These are phyloP conservation scores for Gossypium davidsonii DNA, from an alignment of 441 rosid genomes.

Conservation along the genomic window DNA sequence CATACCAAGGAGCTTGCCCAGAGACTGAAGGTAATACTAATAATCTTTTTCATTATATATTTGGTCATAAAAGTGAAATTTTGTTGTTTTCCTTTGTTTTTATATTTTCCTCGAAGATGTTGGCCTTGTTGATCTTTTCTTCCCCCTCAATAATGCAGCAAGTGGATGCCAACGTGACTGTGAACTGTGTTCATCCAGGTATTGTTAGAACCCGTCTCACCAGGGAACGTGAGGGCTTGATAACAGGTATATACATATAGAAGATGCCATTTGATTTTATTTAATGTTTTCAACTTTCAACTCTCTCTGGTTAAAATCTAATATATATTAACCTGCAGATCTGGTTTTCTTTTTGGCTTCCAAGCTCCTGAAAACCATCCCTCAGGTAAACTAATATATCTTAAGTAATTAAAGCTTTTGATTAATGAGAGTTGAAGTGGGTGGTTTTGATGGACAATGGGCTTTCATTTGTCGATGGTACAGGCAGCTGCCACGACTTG, in stretches of 20 bases:
- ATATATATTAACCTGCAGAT: slow-evolving; percentile 38
- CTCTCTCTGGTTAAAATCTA: background rate
- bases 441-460: background rate
- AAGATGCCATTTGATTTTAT: background rate
- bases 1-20: slow-evolving; percentile 73
- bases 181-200: slow-evolving; percentile 87
- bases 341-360: slow-evolving; percentile 72
- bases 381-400: slow-evolving; percentile 46
- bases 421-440: background rate
- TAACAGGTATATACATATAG: slow-evolving; percentile 43
- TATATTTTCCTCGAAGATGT: background rate
- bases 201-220: slow-evolving; percentile 84
- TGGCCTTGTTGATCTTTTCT: background rate
- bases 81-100: slow-evolving; percentile 27
- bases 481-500: slow-evolving; percentile 90
- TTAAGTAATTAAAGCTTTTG: background rate
- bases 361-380: slow-evolving; percentile 75
- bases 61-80: slow-evolving; percentile 18
- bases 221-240: slow-evolving; percentile 75
- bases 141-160: slow-evolving; percentile 32
- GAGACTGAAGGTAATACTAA: slow-evolving; percentile 47
- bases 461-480: background rate
- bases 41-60: background rate
- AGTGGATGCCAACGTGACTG: slow-evolving; percentile 74
- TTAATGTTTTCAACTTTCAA: background rate